Conservation (phyloP, 768 basidiomycete genomes). For the Lactarius deliciosus region DNA sequence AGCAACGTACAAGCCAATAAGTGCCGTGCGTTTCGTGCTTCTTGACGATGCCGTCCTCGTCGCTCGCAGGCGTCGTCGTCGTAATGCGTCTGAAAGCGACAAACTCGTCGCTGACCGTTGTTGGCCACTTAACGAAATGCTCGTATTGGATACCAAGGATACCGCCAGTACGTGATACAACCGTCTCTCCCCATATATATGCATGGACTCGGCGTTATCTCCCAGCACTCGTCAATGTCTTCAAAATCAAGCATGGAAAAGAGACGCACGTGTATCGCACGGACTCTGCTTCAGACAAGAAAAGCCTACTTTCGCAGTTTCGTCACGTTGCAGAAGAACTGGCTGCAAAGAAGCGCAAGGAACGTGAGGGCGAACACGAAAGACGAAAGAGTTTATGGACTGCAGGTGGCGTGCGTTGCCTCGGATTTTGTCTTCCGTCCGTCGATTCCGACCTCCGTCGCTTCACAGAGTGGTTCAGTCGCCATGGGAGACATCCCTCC, state of each 20-base stretch:
- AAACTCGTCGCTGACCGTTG: constrained; percentile 91
- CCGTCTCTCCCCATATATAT: not conserved
- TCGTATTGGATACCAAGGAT: constrained; percentile 96
- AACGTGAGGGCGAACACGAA: constrained; percentile 92
- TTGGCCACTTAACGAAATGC: constrained; percentile 91
- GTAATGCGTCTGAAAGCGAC: constrained; percentile 57
- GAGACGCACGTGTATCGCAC: constrained; percentile 94
- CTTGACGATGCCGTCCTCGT: constrained; percentile 91
- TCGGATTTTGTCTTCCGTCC: constrained; percentile 2
- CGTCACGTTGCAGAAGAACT: constrained; percentile 93
- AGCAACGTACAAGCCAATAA: constrained; percentile 91
- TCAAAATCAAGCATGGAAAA: constrained; percentile 91
- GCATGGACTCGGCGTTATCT: not conserved
- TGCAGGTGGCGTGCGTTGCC: constrained; percentile 43
- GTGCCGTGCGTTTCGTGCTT: constrained; percentile 84
- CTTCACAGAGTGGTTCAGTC: constrained; percentile 37
- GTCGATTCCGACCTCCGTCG: not conserved
- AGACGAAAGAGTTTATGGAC: constrained; percentile 76
- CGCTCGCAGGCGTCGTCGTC: constrained; percentile 68
- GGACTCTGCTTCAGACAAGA: constrained; percentile 81
- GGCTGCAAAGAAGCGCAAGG: constrained; percentile 82
- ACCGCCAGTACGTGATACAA: constrained; percentile 58
- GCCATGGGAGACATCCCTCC: constrained; percentile 48
- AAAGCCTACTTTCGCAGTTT: constrained; percentile 77
- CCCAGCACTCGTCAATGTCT: constrained; percentile 86